Conservation (phyloP, 228 moss, liverwort and hornwort genomes). For the Sphagnum fallax region DNA sequence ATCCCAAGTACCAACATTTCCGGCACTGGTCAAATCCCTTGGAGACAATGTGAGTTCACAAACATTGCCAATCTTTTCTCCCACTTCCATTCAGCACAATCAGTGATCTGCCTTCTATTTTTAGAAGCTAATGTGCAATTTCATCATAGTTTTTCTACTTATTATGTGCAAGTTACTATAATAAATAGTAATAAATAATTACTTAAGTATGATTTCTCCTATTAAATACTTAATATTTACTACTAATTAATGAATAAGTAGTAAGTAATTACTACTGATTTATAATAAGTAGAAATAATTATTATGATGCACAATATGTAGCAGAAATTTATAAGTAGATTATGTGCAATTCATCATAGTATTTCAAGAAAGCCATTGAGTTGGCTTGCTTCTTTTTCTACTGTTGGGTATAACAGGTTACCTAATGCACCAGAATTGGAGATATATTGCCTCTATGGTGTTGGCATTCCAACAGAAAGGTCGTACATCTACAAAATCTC, state of each 20-base stretch:
- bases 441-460: constrained; percentile 75
- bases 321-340: too few species aligned
- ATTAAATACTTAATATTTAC: neutral
- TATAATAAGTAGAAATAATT: too few species aligned
- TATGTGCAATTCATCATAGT: too few species aligned
- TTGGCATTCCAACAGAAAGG: constrained; percentile 84
- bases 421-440: constrained; percentile 87
- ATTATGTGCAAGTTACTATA: neutral
- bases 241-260: neutral
- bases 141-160: neutral
- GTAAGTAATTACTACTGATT: neutral
- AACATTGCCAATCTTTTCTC: neutral
- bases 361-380: neutral
- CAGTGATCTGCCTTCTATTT: neutral
- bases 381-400: neutral
- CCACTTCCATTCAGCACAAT: neutral
- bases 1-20: constrained; percentile 62
- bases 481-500: constrained; percentile 89
- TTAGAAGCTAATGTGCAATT: neutral
- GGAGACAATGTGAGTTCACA: constrained; percentile 64
- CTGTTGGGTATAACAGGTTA: constrained; percentile 34
- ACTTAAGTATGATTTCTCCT: neutral
- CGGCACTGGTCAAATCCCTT: constrained; percentile 90
- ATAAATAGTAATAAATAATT: neutral
- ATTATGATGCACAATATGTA: too few species aligned